Evolutionary conservation across 345 rosid genomes (phyloP).

Genomic region (Camelina laxa): DNA sequence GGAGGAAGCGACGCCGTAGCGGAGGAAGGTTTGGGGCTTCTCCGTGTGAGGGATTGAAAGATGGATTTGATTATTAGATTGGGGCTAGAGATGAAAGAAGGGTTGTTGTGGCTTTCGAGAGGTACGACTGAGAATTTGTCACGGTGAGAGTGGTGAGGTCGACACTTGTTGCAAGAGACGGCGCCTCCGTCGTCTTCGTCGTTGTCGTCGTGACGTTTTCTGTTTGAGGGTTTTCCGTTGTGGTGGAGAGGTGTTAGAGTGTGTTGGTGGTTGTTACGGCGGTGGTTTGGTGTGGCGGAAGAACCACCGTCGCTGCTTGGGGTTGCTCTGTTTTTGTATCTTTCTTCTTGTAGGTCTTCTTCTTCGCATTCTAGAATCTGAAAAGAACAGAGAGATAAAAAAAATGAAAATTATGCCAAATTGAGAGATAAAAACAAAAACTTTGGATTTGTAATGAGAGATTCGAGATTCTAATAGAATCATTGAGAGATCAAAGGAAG

Average conservation of each 20-base stretch:
- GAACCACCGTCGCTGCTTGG: conserved; percentile 47
- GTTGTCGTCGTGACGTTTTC: conserved; percentile 50
- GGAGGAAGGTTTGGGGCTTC: conserved; percentile 58
- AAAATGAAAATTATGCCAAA: conserved; percentile 1
- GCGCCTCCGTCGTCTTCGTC: conserved; percentile 45
- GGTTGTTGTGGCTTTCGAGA: conserved; percentile 62
- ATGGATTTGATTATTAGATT: conserved; percentile 74
- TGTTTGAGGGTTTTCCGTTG: conserved; percentile 48
- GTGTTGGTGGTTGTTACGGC: conserved; percentile 54
- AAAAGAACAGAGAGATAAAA: background rate
- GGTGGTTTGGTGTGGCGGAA: conserved; percentile 52
- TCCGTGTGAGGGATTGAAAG: conserved; percentile 67
- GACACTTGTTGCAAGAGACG: conserved; percentile 87
- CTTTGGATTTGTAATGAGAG: conserved; percentile 6
- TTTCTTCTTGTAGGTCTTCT: conserved; percentile 48
- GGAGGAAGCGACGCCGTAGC: conserved; percentile 29
- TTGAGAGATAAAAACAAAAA: background rate
- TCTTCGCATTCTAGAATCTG: conserved; percentile 91
- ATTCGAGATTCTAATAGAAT: conserved; percentile 23
- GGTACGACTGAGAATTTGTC: conserved; percentile 87
- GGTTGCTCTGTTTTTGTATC: conserved; percentile 46
- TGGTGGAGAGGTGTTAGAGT: conserved; percentile 69
- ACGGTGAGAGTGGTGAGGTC: conserved; percentile 66
- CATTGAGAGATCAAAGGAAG: conserved; percentile 28
- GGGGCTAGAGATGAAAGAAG: conserved; percentile 71